Evolutionary conservation across 1,139 yeast species (phyloP).

Genomic region (Magnusiomyces suaveolens): DNA sequence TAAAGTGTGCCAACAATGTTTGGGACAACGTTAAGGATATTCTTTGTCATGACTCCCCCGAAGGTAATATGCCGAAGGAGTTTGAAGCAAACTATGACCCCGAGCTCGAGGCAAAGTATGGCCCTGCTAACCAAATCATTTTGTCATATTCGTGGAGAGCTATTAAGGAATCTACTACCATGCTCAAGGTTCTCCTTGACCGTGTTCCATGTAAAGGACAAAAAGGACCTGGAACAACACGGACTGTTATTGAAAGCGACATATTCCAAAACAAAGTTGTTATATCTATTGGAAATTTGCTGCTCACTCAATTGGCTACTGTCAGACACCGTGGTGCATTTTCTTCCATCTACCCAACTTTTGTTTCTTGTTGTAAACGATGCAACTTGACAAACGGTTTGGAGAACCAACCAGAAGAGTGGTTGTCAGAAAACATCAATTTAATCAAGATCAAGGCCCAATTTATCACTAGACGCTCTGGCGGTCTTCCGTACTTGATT

Average conservation of each 20-base stretch:
- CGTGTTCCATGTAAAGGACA: conserved; percentile 20
- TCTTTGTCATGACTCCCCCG: conserved; percentile 61
- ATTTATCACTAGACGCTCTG: conserved; percentile 77
- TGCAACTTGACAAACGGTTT: conserved; percentile 35
- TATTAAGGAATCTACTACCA: conserved; percentile 60
- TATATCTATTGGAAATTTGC: conserved; percentile 41
- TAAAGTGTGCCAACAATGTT: conserved; percentile 29
- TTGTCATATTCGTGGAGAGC: conserved; percentile 75
- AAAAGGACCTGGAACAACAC: neutral
- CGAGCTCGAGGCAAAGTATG: conserved; percentile 34
- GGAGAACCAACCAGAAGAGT: conserved; percentile 37
- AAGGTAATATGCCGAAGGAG: conserved; percentile 45
- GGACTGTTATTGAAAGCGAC: neutral
- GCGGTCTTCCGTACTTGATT: conserved; percentile 75
- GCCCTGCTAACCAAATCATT: conserved; percentile 53
- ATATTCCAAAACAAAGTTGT: conserved; percentile 26
- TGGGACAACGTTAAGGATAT: conserved; percentile 51
- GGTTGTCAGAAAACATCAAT: conserved; percentile 49
- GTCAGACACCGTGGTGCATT: conserved; percentile 89
- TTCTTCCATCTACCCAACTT: conserved; percentile 75
- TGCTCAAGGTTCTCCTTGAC: conserved; percentile 41
- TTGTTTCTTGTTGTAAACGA: conserved; percentile 49
- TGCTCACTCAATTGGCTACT: conserved; percentile 56
- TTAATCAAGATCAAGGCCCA: conserved; percentile 52
- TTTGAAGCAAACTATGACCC: conserved; percentile 33